Base-by-base conservation (phyloP, 768 basidiomycete species). In the Tylopilus subfusipes region DNA sequence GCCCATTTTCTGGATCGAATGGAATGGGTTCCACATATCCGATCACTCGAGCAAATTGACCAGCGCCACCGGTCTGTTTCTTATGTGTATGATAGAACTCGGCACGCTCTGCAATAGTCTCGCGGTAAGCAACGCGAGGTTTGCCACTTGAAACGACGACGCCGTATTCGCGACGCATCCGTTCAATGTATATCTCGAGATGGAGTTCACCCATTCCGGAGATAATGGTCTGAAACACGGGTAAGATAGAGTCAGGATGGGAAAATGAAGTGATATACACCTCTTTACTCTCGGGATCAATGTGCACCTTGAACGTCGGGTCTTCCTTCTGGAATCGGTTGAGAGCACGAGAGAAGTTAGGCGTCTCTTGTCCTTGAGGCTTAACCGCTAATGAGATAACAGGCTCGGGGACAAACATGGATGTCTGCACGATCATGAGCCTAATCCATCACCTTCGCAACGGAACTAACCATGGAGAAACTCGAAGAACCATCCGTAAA, bases 171-270 rank as follows among this genome's bases (percentile, higher is more conserved):
- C 97, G 90, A 63, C 85, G 87, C 94, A 99, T 98, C 38, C 97
- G 92, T 69, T 99, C 97, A 56, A 98, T 94, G 73, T 99, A 98
- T 66, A 99, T 96, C 67, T 99, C 97, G 22, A 99, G 82, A 68
- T 99, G 97, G 18, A 99, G 83, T 71, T 99, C 97, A 24, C 97
- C 97, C 97, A 99, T 99, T 21, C 97, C 97, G 29, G 95, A 98
- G 60, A 99, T 98, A 71, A 99, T 98, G 16, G 96, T 98, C 91
- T 94, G 60, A 18, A 27, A 16, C 5, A 47, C 21, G n/a, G 39
- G 50, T 46, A 21, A 56, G 53, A 39, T 19, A 24, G n/a, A 44
- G 16, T 3, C 50, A 40, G 24, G 40, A 33, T 11, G 19, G 30
- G 3, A 2, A 29, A 45, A 48, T 18, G 31, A 27, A 27, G 48